Evolutionary conservation across 2,329 filamentous ascomycete genomes (phyloP), one percentile per base, ranked within the genome.

Genomic region (Colletotrichum sp.): DNA sequence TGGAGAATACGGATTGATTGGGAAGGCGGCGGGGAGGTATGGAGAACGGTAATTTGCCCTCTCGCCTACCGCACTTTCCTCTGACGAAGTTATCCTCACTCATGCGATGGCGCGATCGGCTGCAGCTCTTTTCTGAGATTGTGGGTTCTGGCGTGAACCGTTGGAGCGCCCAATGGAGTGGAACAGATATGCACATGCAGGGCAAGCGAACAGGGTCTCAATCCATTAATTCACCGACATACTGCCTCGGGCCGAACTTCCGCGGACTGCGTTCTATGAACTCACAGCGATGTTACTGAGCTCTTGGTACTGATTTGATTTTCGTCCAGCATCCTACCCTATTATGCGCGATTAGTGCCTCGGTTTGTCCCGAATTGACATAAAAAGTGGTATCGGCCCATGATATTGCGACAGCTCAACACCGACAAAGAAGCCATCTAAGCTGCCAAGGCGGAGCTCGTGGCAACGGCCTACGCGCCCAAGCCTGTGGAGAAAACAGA

Each of bases 361-460:
- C 70, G 73, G 56, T 27, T 68, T 22, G 69, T 73, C 30, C 73
- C 73, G 70, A 71, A 36, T 12, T 73, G 70, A 68, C 69, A 39
- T 34, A 48, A 75, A 68, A 73, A 68, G 43, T 43, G 70, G 64
- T 62, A 30, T 75, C 70, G 73, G 73, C 39, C 18, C 55, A 64
- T 32, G 64, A 73, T 75, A 64, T 65, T 67, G 70, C 73, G 73
- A 68, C 28, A 27, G 9, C 22, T 15, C 66, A 73, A 71, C 16
- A 36, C 55, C 36, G 16, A 48, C 43, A 18, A 22, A 12, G 18
- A 48, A 56, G 43, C 62, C 55, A 30, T 72, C 62, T 72, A 36
- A 52, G 72, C 61, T 68, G 55, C 62, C 62, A 67, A 66, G 32
- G 71, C 28, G 25, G 56, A 64, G 56, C 56, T 28, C 32, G n/a